phyloP scores from a whole-genome alignment of 169 alveolate genomes.

The Amoebophrya sp. region DNA sequence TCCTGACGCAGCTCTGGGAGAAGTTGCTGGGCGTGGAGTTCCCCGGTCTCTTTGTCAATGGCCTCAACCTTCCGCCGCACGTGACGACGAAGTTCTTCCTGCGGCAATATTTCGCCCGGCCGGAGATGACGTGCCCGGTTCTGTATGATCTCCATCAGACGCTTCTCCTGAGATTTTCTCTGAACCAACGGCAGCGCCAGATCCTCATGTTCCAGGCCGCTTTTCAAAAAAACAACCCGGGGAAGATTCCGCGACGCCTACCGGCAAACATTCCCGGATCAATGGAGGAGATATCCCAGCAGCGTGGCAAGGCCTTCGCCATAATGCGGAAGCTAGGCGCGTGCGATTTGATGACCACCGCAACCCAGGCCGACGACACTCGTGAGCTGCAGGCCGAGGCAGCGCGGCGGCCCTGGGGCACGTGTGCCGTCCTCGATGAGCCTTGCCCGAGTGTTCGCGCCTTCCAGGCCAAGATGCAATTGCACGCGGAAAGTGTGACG shows the following conservation, averaged over 20 bases:
- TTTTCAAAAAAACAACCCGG: background rate
- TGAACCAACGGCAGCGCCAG: background rate
- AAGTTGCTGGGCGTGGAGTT: background rate
- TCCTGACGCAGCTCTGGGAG: background rate
- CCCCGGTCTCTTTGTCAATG: background rate
- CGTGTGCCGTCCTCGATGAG: background rate
- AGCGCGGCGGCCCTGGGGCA: background rate
- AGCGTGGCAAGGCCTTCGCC: background rate
- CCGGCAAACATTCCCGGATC: conserved; percentile 6
- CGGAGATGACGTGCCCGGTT: background rate
- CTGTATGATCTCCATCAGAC: background rate
- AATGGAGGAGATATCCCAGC: background rate
- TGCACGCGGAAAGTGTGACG: background rate
- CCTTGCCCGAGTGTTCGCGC: background rate
- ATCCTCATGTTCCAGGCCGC: background rate
- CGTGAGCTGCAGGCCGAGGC: background rate
- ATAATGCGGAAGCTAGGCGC: background rate
- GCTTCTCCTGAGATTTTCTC: background rate
- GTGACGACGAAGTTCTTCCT: background rate
- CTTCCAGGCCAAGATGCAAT: background rate
- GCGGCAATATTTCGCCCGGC: background rate
- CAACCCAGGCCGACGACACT: background rate
- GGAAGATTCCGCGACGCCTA: background rate
- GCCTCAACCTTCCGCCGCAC: background rate
- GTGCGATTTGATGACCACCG: background rate